These are phyloP conservation scores for Elaphomyces granulatus DNA, from an alignment of 495 filamentous ascomycete species.

Conservation along the genomic window DNA sequence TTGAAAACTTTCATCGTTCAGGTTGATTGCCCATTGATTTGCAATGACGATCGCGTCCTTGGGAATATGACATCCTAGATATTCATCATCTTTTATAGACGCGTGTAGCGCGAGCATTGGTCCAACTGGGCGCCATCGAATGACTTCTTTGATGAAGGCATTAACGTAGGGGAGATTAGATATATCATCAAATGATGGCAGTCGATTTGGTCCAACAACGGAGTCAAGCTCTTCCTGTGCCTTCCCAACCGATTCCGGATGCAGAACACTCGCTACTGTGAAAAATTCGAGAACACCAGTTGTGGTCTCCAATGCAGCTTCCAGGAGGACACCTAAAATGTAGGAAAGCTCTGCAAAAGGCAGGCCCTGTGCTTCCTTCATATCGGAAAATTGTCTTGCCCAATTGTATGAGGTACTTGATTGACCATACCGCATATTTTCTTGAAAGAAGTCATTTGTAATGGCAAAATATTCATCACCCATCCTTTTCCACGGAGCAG, in stretches of 20 bases:
- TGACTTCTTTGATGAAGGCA: slow-evolving; percentile 43
- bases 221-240: slow-evolving; percentile 17
- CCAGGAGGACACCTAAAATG: slow-evolving; percentile 27
- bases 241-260: slow-evolving; percentile 7
- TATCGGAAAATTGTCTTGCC: neutral
- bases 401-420: slow-evolving; percentile 4
- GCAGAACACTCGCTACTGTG: slow-evolving; percentile 13
- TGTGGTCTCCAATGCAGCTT: slow-evolving; percentile 32
- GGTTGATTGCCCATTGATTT: slow-evolving; percentile 31
- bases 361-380: slow-evolving; percentile 4
- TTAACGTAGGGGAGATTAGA: slow-evolving; percentile 32
- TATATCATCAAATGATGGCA: slow-evolving; percentile 35
- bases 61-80: slow-evolving; percentile 41
- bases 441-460: too few relatives aligned
- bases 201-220: slow-evolving; percentile 20
- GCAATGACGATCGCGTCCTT: slow-evolving; percentile 33
- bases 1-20: slow-evolving; percentile 24
- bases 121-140: slow-evolving; percentile 45
- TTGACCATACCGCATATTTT: neutral
- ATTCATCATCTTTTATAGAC: slow-evolving; percentile 38
- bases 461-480: slow-evolving; percentile 18
- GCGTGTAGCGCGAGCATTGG: slow-evolving; percentile 41
- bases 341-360: slow-evolving; percentile 20
- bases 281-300: slow-evolving; percentile 23
- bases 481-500: slow-evolving; percentile 38